Conservation (phyloP, 345 rosid genomes). For the Pistacia vera region DNA sequence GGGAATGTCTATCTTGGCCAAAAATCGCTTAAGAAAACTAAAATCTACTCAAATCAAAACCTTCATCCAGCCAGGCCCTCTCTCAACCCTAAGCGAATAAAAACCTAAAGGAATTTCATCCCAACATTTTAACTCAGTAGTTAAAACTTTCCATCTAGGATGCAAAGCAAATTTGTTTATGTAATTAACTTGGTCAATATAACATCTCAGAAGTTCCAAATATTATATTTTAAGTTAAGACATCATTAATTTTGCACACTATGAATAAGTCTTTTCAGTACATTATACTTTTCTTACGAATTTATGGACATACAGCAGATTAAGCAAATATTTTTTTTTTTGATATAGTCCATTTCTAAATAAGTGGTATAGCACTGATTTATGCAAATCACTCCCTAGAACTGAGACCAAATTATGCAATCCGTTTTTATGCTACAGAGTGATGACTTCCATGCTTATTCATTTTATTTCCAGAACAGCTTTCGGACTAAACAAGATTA, state of each 20-base stretch:
- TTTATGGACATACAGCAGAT: background rate
- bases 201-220: background rate
- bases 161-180: background rate
- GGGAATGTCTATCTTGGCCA: conserved; percentile 14
- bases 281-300: background rate
- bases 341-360: background rate
- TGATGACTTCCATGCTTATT: background rate
- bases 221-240: conserved; percentile 1
- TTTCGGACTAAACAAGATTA: background rate
- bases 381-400: background rate
- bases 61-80: background rate
- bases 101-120: background rate
- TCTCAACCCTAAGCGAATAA: background rate
- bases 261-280: background rate
- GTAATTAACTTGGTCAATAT: background rate
- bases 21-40: conserved; percentile 8
- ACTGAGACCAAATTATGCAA: background rate
- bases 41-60: background rate
- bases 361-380: background rate
- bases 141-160: background rate
- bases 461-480: background rate
- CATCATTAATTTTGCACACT: background rate
- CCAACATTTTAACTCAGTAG: background rate
- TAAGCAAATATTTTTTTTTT: background rate
- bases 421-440: background rate